These are phyloP conservation scores for Coemansia brasiliensis DNA, from an alignment of 192 early-diverging fungal species.

Conservation along the genomic window DNA sequence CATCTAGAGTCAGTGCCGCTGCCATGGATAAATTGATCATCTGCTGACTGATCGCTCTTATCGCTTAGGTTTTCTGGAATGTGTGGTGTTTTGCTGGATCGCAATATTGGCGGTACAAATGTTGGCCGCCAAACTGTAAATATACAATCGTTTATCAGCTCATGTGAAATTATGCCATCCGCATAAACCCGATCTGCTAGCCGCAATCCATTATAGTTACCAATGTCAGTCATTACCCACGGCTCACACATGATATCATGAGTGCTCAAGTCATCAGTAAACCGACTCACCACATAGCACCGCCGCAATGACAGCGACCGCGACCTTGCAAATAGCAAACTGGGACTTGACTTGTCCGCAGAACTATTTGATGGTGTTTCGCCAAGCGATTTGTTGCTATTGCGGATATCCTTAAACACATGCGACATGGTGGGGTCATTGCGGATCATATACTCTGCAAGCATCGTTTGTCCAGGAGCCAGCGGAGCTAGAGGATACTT, in stretches of 20 bases:
- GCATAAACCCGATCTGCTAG: slow-evolving; percentile 50
- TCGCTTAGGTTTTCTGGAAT: slow-evolving; percentile 10
- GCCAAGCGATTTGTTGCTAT: background rate
- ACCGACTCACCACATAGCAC: slow-evolving; percentile 52
- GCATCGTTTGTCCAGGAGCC: slow-evolving; percentile 17
- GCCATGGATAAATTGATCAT: slow-evolving; percentile 1
- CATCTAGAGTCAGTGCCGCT: slow-evolving; percentile 6
- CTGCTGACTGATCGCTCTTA: slow-evolving; percentile 15
- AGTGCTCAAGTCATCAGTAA: slow-evolving; percentile 35
- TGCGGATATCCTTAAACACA: slow-evolving; percentile 13
- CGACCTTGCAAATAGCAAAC: slow-evolving; percentile 23
- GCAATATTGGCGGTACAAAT: slow-evolving; percentile 34
- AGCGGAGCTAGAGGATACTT: slow-evolving; percentile 19
- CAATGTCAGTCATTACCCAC: slow-evolving; percentile 55
- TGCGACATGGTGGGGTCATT: slow-evolving; percentile 21
- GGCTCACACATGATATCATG: slow-evolving; percentile 53
- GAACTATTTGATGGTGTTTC: background rate
- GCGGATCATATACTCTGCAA: slow-evolving; percentile 18
- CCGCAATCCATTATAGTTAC: slow-evolving; percentile 49
- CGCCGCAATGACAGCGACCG: slow-evolving; percentile 38
- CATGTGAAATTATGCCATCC: slow-evolving; percentile 46
- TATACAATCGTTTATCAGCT: slow-evolving; percentile 48
- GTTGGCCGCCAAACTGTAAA: slow-evolving; percentile 54
- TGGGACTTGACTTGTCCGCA: slow-evolving; percentile 15
- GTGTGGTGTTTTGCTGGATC: slow-evolving; percentile 6